A percentile compares a stretch with the other conserved stretches of the same genome.
These are phyloP conservation scores for Fistulinella prunicolor DNA, from an alignment of 768 basidiomycete genomes.

Conservation along the genomic window DNA sequence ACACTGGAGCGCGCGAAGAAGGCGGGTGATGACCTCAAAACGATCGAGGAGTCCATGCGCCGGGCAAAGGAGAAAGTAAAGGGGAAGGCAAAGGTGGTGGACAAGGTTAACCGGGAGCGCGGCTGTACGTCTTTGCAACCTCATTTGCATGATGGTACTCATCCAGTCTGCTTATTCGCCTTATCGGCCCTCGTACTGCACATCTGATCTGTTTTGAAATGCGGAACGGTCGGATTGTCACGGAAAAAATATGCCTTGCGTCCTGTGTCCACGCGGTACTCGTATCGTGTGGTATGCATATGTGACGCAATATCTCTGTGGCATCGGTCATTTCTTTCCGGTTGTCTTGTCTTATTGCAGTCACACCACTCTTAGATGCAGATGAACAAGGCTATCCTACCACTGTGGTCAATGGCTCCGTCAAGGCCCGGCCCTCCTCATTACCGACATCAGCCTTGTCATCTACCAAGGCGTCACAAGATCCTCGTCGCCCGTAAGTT, in stretches of 20 bases:
- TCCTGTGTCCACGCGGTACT: neutral
- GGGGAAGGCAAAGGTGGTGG: conserved; percentile 68
- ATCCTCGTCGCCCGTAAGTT: conserved; percentile 61
- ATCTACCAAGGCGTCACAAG: conserved; percentile 53
- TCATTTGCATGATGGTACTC: conserved; percentile 9
- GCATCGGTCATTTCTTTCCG: conserved; percentile 8
- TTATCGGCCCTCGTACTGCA: conserved; percentile 13
- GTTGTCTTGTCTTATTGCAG: conserved; percentile 15
- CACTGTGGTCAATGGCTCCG: conserved; percentile 31
- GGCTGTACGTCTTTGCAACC: conserved; percentile 59
- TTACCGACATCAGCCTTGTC: conserved; percentile 45
- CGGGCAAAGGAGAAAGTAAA: conserved; percentile 73
- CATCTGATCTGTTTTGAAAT: conserved; percentile 5
- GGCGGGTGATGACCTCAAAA: conserved; percentile 70
- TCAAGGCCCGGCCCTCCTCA: conserved; percentile 49
- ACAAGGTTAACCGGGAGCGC: conserved; percentile 70
- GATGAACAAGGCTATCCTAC: conserved; percentile 45
- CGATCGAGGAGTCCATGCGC: conserved; percentile 74
- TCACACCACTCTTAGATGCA: conserved; percentile 48
- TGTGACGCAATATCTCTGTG: conserved; percentile 15
- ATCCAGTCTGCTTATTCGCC: conserved; percentile 9
- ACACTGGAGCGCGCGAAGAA: conserved; percentile 66
- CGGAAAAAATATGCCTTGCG: conserved; percentile 2
- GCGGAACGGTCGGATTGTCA: conserved; percentile 10
- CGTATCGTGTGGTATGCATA: neutral